Conservation (phyloP, 176 grass and related monocot species). For the Otatea glauca region DNA sequence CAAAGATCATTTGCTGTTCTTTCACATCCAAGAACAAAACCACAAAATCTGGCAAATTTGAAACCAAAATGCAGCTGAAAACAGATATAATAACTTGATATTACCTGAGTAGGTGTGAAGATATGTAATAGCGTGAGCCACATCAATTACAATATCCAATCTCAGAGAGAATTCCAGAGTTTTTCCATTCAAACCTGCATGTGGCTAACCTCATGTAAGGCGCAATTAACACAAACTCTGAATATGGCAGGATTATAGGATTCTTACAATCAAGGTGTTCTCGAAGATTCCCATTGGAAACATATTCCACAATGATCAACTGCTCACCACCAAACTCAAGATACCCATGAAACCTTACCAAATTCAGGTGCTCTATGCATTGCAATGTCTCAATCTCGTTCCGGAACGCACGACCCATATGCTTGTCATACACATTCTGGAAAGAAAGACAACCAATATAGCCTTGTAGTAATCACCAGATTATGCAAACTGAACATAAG, state of each 20-base stretch:
- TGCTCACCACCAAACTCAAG: slow-evolving; percentile 78
- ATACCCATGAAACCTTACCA: slow-evolving; percentile 85
- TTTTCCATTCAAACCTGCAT: slow-evolving; percentile 68
- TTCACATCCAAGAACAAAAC: too few relatives aligned
- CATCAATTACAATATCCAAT: slow-evolving; percentile 85
- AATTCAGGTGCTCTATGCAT: slow-evolving; percentile 80
- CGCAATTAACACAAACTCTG: slow-evolving; percentile 10
- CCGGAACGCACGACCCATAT: slow-evolving; percentile 67
- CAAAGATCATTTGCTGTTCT: too few relatives aligned
- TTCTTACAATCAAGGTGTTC: slow-evolving; percentile 87
- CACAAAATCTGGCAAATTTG: too few relatives aligned
- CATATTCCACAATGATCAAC: slow-evolving; percentile 82
- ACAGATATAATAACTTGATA: not conserved
- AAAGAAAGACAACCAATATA: slow-evolving; percentile 2
- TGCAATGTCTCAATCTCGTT: slow-evolving; percentile 89
- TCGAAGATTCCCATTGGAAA: slow-evolving; percentile 93
- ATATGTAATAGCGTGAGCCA: slow-evolving; percentile 96
- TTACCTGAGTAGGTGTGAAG: slow-evolving; percentile 96
- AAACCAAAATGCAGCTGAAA: slow-evolving; percentile 25
- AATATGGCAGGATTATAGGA: not conserved
- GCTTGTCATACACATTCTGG: slow-evolving; percentile 69
- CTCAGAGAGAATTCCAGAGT: slow-evolving; percentile 61
- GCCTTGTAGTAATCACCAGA: not conserved
- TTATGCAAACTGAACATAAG: slow-evolving; percentile 17
- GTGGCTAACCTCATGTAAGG: slow-evolving; percentile 41